Base-by-base conservation (phyloP, 179 eudicot genomes). In the Vitellaria paradoxa region DNA sequence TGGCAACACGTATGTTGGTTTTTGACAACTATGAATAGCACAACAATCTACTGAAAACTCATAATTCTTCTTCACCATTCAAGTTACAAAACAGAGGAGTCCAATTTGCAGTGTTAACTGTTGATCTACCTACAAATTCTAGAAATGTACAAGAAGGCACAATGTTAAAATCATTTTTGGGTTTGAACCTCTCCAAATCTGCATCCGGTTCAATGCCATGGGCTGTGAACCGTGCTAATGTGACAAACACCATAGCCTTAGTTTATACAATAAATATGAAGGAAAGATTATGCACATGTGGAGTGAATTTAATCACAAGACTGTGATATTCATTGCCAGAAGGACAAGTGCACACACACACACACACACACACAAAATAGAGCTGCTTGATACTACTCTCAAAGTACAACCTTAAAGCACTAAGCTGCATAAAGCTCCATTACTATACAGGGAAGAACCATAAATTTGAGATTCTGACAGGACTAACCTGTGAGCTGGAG, bases 401-500 rank as follows among this genome's bases (percentile, higher is more conserved):
- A 24, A 24, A 49, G 47, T 65, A 37, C 6, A 30, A 64, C 17
- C n/a, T 66, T 66, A 17, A 8, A 12, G 45, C 37, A 11, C 13
- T 66, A 37, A 37, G 20, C 24, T 45, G 71, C 71, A 30, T 6
- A 37, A 52, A 14, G 18, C 13, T 55, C 49, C 64, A 30, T 30
- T 30, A 30, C 37, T 30, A 45, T 13, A 3, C 18, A 46, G 30
- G 14, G 14, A 45, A 46, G 55, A 37, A 14, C 60, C 65, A 73
- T 8, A 2, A 52, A 68, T 15, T 7, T 64, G 26, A 65, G 53
- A 71, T 14, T 57, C 46, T 45, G 49, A 37, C 68, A 68, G 56
- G 46, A 65, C 77, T 56, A 81, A 96, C 99, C 94, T 89, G 80
- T 70, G 61, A 68, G 81, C 68, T 13, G 85, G 81, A 73, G 87